Evolutionary conservation across 768 basidiomycete genomes (phyloP).

Genomic region (Agaricus sinodeliciosus): DNA sequence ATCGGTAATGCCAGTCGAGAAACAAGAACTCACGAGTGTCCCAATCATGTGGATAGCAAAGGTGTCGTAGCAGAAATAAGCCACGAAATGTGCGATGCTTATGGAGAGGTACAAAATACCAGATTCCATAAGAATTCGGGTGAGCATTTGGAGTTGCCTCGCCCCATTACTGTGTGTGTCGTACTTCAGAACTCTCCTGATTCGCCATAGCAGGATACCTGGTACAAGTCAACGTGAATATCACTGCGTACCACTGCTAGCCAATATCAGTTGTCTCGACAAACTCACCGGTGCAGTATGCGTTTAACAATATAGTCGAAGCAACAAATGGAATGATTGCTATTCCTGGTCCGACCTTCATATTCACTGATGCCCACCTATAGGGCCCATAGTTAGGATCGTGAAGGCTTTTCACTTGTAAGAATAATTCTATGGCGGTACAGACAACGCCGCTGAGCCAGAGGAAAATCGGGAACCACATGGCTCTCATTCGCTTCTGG

Average conservation of each 20-base stretch:
- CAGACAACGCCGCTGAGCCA: constrained; percentile 9
- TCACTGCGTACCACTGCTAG: neutral
- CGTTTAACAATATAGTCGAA: constrained; percentile 8
- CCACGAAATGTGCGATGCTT: neutral
- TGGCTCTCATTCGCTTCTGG: neutral
- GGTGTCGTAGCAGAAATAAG: neutral
- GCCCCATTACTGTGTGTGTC: neutral
- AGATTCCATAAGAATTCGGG: constrained; percentile 7
- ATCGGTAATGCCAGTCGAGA: neutral
- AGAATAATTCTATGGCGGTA: neutral
- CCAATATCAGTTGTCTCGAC: neutral
- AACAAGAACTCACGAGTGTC: neutral
- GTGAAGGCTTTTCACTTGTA: neutral
- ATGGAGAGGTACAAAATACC: constrained; percentile 1
- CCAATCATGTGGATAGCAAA: neutral
- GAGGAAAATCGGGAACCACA: constrained; percentile 5
- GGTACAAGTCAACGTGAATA: neutral
- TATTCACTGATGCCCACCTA: constrained; percentile 1
- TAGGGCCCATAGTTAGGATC: constrained; percentile 1
- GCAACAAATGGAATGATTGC: constrained; percentile 10
- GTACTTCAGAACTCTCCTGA: neutral
- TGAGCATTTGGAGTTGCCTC: constrained; percentile 1
- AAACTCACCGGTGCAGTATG: constrained; percentile 6
- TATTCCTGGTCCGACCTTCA: constrained; percentile 9
- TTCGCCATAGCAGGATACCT: neutral